Evolutionary conservation across 441 rosid species (phyloP), one percentile per base, ranked within the genome.

Genomic region (Euphorbia corollata): DNA sequence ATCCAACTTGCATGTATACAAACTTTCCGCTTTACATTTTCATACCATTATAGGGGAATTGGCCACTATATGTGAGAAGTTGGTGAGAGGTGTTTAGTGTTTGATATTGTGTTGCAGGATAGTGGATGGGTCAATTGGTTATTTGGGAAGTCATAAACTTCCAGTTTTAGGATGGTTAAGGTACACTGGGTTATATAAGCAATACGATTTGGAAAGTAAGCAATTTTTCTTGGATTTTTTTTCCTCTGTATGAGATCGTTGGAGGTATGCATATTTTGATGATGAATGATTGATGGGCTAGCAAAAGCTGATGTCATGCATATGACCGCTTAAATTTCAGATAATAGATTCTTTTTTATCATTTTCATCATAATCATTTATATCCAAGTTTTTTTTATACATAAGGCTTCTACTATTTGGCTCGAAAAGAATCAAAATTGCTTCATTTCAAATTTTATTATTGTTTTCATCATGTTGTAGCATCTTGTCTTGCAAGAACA

Each of bases 401-500:
- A 41, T 8, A 8, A 41, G 47, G 13, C 13, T 41, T 2, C 47
- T 41, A 64, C 38, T 24, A 0, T 13, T 47, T 16, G 56, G 41
- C 34, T 51, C 30, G 27, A 41, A 51, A 39, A 27, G 22, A 24
- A 13, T 15, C 58, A 48, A 64, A 27, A 27, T 16, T n/a, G 36
- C 32, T 27, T 65, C 34, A 19, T n/a, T 48, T 27, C 20, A 10
- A 19, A 19, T 9, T 11, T 59, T 8, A 5, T 19, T 16, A 19
- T 48, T 59, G 5, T 10, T 43, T 15, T 41, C 45, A 10, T 11
- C 4, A 18, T 67, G 15, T 41, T 51, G 6, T 56, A 11, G 41
- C 39, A 24, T 67, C 43, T 51, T 41, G 58, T 47, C 54, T 19
- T 58, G 57, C 62, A 16, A 41, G 57, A 55, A 51, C 30, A 10